Conservation (phyloP, 2,329 filamentous ascomycete genomes). For the Fusarium metavorans region DNA sequence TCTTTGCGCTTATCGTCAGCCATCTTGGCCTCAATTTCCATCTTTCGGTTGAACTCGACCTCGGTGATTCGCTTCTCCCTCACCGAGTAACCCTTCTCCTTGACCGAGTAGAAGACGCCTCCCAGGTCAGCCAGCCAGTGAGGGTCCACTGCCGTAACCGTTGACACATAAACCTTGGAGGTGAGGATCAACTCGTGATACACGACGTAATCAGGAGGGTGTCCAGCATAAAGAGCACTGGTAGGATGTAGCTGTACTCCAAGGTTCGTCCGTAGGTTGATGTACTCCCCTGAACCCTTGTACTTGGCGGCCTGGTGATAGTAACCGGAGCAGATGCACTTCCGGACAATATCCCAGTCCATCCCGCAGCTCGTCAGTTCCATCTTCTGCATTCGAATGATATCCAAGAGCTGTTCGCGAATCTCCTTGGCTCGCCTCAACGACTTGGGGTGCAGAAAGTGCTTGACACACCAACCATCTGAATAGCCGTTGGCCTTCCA, state of each 20-base stretch:
- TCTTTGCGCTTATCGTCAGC: conserved; percentile 82
- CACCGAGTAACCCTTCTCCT: conserved; percentile 95
- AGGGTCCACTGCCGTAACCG: conserved; percentile 94
- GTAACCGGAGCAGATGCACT: conserved; percentile 97
- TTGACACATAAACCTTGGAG: conserved; percentile 97
- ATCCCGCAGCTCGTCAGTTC: conserved; percentile 87
- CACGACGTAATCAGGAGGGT: conserved; percentile 95
- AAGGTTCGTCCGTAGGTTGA: conserved; percentile 94
- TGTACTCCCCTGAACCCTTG: conserved; percentile 96
- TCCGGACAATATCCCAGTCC: conserved; percentile 95
- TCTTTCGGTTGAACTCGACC: conserved; percentile 89
- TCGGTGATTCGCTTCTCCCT: conserved; percentile 89
- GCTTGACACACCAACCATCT: conserved; percentile 91
- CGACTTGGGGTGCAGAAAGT: conserved; percentile 96
- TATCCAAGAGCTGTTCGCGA: conserved; percentile 90
- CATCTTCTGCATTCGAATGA: conserved; percentile 96
- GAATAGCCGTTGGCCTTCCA: conserved; percentile 93
- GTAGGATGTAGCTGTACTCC: conserved; percentile 96
- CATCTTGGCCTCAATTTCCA: conserved; percentile 95
- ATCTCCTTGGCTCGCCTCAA: conserved; percentile 93
- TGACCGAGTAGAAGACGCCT: conserved; percentile 96
- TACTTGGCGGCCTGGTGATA: conserved; percentile 98
- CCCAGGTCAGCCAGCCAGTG: conserved; percentile 97
- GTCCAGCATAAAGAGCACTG: conserved; percentile 91
- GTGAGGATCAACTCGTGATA: conserved; percentile 99